Evolutionary conservation across 768 basidiomycete species (phyloP).

Genomic region (Hypholoma sublateritium): DNA sequence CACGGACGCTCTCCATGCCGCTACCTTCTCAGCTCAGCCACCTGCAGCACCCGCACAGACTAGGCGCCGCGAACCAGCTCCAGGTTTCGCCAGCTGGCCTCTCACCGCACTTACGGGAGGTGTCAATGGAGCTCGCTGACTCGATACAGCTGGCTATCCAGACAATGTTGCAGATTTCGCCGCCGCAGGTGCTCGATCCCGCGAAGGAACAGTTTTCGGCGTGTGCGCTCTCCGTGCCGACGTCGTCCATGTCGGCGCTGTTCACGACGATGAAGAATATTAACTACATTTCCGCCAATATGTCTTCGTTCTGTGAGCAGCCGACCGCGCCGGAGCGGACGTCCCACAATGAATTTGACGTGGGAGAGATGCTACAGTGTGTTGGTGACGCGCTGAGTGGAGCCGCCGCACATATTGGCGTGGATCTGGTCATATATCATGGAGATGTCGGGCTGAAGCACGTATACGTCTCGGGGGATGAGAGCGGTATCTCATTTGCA

Average conservation of each 20-base stretch:
- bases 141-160: slow-evolving; percentile 89
- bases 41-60: slow-evolving; percentile 66
- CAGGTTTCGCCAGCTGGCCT: slow-evolving; percentile 20
- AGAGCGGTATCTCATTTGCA: slow-evolving; percentile 78
- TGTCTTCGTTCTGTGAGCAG: slow-evolving; percentile 49
- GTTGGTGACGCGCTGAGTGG: slow-evolving; percentile 89
- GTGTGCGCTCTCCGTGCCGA: slow-evolving; percentile 84
- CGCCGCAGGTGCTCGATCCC: slow-evolving; percentile 88
- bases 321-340: neutral
- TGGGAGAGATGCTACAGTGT: slow-evolving; percentile 87
- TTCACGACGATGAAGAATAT: slow-evolving; percentile 92
- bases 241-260: slow-evolving; percentile 83
- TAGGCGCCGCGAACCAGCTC: slow-evolving; percentile 12
- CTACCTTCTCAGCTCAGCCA: slow-evolving; percentile 76
- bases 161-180: slow-evolving; percentile 87
- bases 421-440: slow-evolving; percentile 90
- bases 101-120: slow-evolving; percentile 52
- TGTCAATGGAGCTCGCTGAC: slow-evolving; percentile 89
- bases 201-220: slow-evolving; percentile 92
- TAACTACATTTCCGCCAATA: slow-evolving; percentile 90
- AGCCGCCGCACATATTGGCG: slow-evolving; percentile 76
- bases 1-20: slow-evolving; percentile 78
- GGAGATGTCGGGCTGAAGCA: slow-evolving; percentile 88
- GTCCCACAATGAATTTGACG: slow-evolving; percentile 75
- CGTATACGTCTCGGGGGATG: slow-evolving; percentile 81